Evolutionary conservation across 345 rosid genomes (phyloP), one percentile per base, ranked within the genome.

Genomic region (Ceriops tagal): DNA sequence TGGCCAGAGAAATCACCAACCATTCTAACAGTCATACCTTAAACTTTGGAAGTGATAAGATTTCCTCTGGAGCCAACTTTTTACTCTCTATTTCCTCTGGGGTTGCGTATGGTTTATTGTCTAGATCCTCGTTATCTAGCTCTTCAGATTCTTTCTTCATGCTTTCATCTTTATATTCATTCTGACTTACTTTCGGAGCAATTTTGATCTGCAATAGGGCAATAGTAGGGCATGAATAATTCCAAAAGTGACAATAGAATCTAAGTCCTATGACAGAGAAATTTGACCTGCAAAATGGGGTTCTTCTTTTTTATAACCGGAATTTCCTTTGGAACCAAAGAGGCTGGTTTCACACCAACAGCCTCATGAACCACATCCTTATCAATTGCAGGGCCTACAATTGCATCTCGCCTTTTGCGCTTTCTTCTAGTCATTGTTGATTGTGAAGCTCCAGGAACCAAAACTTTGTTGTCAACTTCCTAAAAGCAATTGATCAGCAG

Each of bases 261-360:
- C 8, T 10, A 64, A 68, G 11, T 52, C 30, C 8, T 30, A 32
- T 57, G 28, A 52, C 37, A 73, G 34, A 47, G 49, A 71, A 66
- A 58, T 31, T 43, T 61, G 59, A 95, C 97, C 97, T 88, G 96
- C 72, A 95, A 74, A 46, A 95, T 80, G 39, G 92, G 76, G 77
- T 87, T 95, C 69, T 87, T 91, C 84, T 92, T 95, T 78, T 75
- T 92, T 58, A 95, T 83, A 71, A 85, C 58, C 30, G 93, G 98
- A 32, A 88, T 87, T 84, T 95, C 99, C 79, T 92, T 92, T 30
- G 91, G 98, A 51, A 83, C 83, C 84, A 95, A 82, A 70, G 91
- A 66, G 20, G 91, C 88, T 62, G 85, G 88, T 81, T 90, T 92
- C 83, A 92, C 75, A 66, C 98, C 98, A 77, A 89, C 93, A 39